Percentiles rank a stretch among this genome's conserved stretches.
phyloP scores from a whole-genome alignment of 768 basidiomycete species.

The Kwoniella heveanensis region DNA sequence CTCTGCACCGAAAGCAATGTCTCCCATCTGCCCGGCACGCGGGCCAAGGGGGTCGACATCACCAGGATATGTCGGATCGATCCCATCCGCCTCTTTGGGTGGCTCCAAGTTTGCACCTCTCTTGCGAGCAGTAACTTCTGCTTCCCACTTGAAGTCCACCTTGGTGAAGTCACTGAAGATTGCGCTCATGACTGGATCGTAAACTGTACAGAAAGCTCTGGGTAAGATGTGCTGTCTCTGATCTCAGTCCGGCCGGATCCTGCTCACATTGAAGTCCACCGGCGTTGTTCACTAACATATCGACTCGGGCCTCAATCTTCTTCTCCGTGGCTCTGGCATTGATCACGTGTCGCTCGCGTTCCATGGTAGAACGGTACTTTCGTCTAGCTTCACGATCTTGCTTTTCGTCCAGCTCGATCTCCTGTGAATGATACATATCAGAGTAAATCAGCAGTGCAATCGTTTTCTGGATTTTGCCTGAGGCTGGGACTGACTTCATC shows the following conservation, averaged over 20 bases:
- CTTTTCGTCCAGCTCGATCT: slow-evolving; percentile 22
- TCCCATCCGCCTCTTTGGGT: slow-evolving; percentile 7
- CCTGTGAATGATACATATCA: slow-evolving; percentile 11
- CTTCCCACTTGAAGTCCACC: slow-evolving; percentile 41
- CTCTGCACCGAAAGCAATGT: neutral
- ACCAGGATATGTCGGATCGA: neutral
- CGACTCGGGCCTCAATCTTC: slow-evolving; percentile 12
- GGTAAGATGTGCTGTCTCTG: too few species aligned
- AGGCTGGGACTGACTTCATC: slow-evolving; percentile 26
- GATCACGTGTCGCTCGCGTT: slow-evolving; percentile 8
- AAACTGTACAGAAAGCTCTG: too few species aligned
- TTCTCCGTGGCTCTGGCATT: slow-evolving; percentile 21
- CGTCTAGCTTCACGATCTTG: slow-evolving; percentile 19
- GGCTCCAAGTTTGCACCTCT: neutral
- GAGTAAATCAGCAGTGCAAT: neutral
- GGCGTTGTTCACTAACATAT: slow-evolving; percentile 30
- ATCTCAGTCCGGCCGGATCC: too few species aligned
- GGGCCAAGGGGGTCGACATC: neutral
- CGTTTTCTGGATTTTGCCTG: too few species aligned
- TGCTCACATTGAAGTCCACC: slow-evolving; percentile 33
- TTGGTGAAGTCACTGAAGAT: slow-evolving; percentile 30
- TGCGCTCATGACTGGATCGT: slow-evolving; percentile 34
- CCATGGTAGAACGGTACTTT: slow-evolving; percentile 27
- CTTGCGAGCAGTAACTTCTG: slow-evolving; percentile 28
- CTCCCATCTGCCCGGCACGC: neutral